Evolutionary conservation across 768 basidiomycete species (phyloP), one percentile per base, ranked within the genome.

Genomic region (Hirschioporus abietinus): DNA sequence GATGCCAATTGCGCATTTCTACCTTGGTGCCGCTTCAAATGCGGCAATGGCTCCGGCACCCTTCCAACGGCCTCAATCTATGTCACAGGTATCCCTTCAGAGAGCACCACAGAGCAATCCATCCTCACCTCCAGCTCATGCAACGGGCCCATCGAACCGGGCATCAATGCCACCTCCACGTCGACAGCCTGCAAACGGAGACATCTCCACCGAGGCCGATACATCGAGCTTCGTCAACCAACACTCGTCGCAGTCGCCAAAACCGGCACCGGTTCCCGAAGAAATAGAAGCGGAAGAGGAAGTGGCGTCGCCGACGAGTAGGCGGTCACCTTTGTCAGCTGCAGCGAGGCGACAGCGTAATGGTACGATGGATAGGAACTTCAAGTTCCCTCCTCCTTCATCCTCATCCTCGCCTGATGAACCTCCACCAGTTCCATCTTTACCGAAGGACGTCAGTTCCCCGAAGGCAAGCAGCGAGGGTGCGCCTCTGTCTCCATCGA

Each of bases 1-100:
- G 91, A 85, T 96, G 9, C 90, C 94, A 6, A 95, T 95, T 67
- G 85, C 89, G 1, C 80, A 83, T 20, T 93, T 87, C 74, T 94
- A 94, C 72, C 87, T 94, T n/a, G 91, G 91, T 23, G 83, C 86
- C n/a, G 82, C 85, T 0, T 77, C 79, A 1, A 61, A 25, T 61
- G 76, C 82, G 7, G 82, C 85, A 0, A 75, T 86, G 1, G 76
- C 71, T 60, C 63, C 72, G 2, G 65, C 73, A 27, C 70, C 80
- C 0, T 77, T 81, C 75, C 77, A 80, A 63, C 83, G 90, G 5
- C 86, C 89, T 0, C 88, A 90, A 68, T 92, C 91, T 24, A 90
- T 93, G 87, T 92, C 91, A 0, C 88, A 90, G 75, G 84, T 85
- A 1, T 80, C 82, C 27, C 77, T 86, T 0, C 79, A 83, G 0